Evolutionary conservation across 768 basidiomycete species (phyloP).

Genomic region (Hygrocybe coccinea): DNA sequence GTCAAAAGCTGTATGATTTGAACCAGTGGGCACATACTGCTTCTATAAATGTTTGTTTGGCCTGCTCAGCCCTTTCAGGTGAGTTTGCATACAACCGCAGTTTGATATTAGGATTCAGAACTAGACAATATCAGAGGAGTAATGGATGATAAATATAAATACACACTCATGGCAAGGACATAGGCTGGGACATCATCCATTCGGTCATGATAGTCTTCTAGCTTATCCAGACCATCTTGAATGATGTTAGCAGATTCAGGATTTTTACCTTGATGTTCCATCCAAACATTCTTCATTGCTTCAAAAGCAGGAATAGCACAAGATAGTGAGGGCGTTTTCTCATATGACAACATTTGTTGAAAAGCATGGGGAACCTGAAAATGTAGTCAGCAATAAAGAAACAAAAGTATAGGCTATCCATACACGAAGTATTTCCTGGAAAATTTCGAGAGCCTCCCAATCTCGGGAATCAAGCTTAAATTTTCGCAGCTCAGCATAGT

Average conservation of each 20-base stretch:
- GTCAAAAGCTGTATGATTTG: no score
- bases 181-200: not conserved
- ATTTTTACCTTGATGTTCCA: slow-evolving; percentile 6
- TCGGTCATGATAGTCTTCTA: slow-evolving; percentile 19
- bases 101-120: no score
- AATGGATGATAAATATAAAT: no score
- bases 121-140: no score
- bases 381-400: not conserved
- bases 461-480: slow-evolving; percentile 18
- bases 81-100: no score
- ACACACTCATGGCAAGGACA: no score
- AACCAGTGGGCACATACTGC: no score
- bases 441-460: slow-evolving; percentile 23
- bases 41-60: no score
- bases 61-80: no score
- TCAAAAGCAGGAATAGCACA: slow-evolving; percentile 27
- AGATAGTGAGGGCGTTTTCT: slow-evolving; percentile 28
- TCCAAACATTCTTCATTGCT: slow-evolving; percentile 23
- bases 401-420: slow-evolving; percentile 1
- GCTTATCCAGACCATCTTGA: slow-evolving; percentile 26
- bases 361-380: slow-evolving; percentile 31
- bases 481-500: slow-evolving; percentile 23
- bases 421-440: slow-evolving; percentile 25
- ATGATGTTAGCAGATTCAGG: slow-evolving; percentile 16
- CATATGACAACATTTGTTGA: slow-evolving; percentile 28